Conservation (phyloP, 345 rosid species). For the Lepidium sativum region DNA sequence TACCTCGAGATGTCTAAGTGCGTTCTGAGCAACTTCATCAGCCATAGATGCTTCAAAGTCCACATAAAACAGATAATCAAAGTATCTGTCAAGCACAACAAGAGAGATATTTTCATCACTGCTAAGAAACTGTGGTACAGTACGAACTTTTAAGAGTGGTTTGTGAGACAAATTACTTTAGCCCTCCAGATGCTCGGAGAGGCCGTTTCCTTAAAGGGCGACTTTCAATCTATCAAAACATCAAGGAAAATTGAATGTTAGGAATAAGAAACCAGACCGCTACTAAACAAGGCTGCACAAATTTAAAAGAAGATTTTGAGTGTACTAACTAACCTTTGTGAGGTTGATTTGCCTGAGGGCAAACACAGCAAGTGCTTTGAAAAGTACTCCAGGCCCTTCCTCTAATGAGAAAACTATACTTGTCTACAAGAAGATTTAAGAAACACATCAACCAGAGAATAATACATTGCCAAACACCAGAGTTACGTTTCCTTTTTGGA, state of each 20-base stretch:
- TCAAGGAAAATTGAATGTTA: neutral
- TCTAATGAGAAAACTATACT: slow-evolving; percentile 94
- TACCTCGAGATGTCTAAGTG: slow-evolving; percentile 77
- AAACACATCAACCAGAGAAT: neutral
- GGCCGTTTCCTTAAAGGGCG: slow-evolving; percentile 76
- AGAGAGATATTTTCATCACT: neutral
- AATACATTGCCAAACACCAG: neutral
- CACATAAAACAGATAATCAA: slow-evolving; percentile 88
- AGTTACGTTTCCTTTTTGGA: neutral
- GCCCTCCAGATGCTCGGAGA: slow-evolving; percentile 60
- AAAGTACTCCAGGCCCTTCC: slow-evolving; percentile 96
- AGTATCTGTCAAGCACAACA: slow-evolving; percentile 41
- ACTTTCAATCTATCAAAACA: slow-evolving; percentile 71
- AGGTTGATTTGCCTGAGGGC: slow-evolving; percentile 86
- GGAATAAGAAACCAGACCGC: neutral
- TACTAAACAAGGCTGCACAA: neutral
- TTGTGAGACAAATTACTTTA: slow-evolving; percentile 33
- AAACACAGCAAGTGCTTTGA: slow-evolving; percentile 98
- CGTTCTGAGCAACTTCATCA: slow-evolving; percentile 81
- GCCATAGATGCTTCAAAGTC: slow-evolving; percentile 99
- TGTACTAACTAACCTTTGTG: slow-evolving; percentile 44
- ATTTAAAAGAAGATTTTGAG: neutral
- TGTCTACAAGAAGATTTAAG: slow-evolving; percentile 45
- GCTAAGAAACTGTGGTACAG: neutral
- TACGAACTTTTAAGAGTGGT: neutral